Conservation (phyloP, 208 protist species). For the Trypanosoma congolense region DNA sequence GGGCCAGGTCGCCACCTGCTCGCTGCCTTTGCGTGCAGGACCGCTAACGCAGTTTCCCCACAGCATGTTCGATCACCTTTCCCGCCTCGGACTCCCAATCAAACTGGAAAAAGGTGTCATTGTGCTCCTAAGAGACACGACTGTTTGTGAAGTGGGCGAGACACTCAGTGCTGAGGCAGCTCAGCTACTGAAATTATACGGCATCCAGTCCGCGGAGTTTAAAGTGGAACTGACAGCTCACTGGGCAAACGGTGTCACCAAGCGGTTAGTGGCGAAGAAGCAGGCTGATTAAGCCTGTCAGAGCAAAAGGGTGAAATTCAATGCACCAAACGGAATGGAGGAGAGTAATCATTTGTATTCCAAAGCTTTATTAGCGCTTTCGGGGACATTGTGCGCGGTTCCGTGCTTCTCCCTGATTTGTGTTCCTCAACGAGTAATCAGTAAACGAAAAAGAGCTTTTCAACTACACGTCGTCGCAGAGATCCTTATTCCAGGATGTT, state of each 20-base stretch:
- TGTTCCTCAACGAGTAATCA: no score
- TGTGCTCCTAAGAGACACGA: slow-evolving; percentile 82
- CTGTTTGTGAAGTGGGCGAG: slow-evolving; percentile 86
- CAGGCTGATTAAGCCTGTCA: slow-evolving; percentile 13
- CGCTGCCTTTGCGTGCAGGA: slow-evolving; percentile 68
- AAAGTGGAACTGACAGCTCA: slow-evolving; percentile 80
- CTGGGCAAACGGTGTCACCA: slow-evolving; percentile 83
- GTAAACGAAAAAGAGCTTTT: no score
- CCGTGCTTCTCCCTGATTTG: no score
- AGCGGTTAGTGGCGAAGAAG: slow-evolving; percentile 41
- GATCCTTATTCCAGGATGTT: no score
- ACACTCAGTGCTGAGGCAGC: slow-evolving; percentile 87
- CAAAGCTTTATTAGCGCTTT: no score
- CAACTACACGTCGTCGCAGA: no score
- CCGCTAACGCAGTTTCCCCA: slow-evolving; percentile 87
- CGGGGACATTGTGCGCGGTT: no score
- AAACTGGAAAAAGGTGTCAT: slow-evolving; percentile 89
- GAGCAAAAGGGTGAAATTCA: no score
- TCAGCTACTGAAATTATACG: slow-evolving; percentile 87
- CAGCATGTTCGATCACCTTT: slow-evolving; percentile 90
- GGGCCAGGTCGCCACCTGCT: slow-evolving; percentile 66
- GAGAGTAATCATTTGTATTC: no score
- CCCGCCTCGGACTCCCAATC: slow-evolving; percentile 88
- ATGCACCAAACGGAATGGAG: no score
- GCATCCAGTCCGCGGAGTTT: slow-evolving; percentile 80